phyloP scores from a whole-genome alignment of 768 basidiomycete genomes.

The Omphalotus guepiniiformis region DNA sequence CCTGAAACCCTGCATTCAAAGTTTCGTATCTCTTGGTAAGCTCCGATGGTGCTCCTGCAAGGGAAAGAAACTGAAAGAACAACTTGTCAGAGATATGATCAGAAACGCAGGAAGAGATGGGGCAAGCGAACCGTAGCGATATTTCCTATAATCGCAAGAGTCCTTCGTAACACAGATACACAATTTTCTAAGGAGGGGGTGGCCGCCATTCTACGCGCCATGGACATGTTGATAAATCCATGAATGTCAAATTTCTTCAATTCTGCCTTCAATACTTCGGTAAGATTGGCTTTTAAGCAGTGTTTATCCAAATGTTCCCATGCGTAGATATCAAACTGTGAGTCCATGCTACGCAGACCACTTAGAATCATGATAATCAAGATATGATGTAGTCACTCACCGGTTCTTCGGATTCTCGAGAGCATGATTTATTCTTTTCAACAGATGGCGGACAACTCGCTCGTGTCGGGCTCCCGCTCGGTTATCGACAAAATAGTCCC shows the following conservation, averaged over 20 bases:
- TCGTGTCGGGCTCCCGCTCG: neutral
- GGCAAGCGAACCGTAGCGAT: too few relatives aligned
- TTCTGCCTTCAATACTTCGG: too few relatives aligned
- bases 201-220: neutral
- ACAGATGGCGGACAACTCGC: neutral
- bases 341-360: neutral
- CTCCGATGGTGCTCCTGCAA: too few relatives aligned
- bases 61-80: too few relatives aligned
- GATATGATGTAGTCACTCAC: too few relatives aligned
- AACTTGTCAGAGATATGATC: too few relatives aligned
- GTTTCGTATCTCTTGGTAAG: neutral
- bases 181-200: neutral
- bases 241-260: neutral
- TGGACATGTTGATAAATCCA: neutral
- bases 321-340: neutral
- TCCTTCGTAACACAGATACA: neutral
- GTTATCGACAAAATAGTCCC: slow-evolving; percentile 23
- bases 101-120: too few relatives aligned
- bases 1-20: neutral
- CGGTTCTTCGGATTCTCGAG: neutral
- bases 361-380: too few relatives aligned
- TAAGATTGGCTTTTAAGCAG: neutral
- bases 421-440: neutral
- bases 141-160: neutral
- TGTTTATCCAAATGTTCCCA: neutral